phyloP scores from a whole-genome alignment of 75 land plant genomes.

The Cunninghamia lanceolata region DNA sequence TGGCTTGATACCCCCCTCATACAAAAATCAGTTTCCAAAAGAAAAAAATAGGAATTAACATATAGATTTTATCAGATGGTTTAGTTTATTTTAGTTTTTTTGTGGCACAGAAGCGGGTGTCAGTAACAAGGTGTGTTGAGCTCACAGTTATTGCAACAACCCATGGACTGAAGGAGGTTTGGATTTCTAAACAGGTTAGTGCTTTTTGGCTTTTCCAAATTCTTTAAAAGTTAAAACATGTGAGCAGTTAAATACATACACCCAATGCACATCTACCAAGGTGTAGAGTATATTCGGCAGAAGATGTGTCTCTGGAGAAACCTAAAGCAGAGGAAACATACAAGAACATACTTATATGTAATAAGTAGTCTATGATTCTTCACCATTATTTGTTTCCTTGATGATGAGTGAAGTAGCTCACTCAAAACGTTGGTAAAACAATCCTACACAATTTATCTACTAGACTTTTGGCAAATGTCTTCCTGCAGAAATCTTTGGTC shows the following conservation, averaged over 20 bases:
- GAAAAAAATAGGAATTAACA: not conserved
- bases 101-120: conserved; percentile 49
- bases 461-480: too few species aligned
- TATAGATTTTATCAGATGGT: not conserved
- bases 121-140: conserved; percentile 75
- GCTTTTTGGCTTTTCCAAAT: not conserved
- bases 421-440: too few species aligned
- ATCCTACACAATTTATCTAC: too few species aligned
- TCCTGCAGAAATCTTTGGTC: too few species aligned
- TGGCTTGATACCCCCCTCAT: not conserved
- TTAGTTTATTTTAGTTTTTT: not conserved
- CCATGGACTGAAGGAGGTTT: conserved; percentile 83
- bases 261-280: not conserved
- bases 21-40: not conserved
- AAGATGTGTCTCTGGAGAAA: not conserved
- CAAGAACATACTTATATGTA: too few species aligned
- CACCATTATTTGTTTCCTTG: too few species aligned
- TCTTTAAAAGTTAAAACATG: not conserved
- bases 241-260: not conserved
- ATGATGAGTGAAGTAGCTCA: too few species aligned
- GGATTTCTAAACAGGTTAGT: conserved; percentile 80
- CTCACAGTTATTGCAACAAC: conserved; percentile 72
- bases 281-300: not conserved
- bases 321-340: not conserved
- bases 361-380: too few species aligned